Evolutionary conservation across 768 basidiomycete species (phyloP).

Genomic region (Cystobasidium ongulense): DNA sequence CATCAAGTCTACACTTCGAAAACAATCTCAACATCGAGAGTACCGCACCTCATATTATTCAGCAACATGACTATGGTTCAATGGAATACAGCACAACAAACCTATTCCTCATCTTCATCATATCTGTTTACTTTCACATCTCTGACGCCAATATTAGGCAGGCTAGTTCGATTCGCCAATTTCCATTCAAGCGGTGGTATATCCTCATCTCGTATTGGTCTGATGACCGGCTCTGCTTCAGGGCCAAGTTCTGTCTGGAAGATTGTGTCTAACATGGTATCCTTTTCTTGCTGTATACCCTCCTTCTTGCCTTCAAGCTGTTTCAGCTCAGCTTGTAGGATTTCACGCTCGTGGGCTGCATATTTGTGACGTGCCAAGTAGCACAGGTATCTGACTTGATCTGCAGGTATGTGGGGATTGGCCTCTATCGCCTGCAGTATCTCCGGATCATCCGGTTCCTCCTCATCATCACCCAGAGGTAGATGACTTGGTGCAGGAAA

Average conservation of each 20-base stretch:
- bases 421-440: constrained; percentile 13
- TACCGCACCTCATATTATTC: too few species aligned
- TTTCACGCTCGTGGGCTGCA: constrained; percentile 60
- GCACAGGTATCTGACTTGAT: constrained; percentile 57
- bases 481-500: background rate
- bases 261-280: constrained; percentile 50
- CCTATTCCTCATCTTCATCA: constrained; percentile 22
- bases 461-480: background rate
- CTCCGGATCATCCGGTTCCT: constrained; percentile 25
- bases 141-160: constrained; percentile 11
- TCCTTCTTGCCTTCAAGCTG: constrained; percentile 52
- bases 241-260: constrained; percentile 37
- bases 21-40: too few species aligned
- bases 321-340: constrained; percentile 60
- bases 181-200: constrained; percentile 14
- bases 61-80: too few species aligned
- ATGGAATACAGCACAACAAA: background rate
- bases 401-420: constrained; percentile 31
- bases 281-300: constrained; percentile 41
- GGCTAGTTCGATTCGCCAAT: constrained; percentile 3
- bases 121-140: background rate
- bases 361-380: constrained; percentile 71
- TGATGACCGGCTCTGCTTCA: constrained; percentile 6
- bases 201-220: background rate
- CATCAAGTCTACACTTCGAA: too few species aligned